Evolutionary conservation across 176 grass and related monocot genomes (phyloP), one percentile per base, ranked within the genome.

Genomic region (Cenchrus fungigraminus): DNA sequence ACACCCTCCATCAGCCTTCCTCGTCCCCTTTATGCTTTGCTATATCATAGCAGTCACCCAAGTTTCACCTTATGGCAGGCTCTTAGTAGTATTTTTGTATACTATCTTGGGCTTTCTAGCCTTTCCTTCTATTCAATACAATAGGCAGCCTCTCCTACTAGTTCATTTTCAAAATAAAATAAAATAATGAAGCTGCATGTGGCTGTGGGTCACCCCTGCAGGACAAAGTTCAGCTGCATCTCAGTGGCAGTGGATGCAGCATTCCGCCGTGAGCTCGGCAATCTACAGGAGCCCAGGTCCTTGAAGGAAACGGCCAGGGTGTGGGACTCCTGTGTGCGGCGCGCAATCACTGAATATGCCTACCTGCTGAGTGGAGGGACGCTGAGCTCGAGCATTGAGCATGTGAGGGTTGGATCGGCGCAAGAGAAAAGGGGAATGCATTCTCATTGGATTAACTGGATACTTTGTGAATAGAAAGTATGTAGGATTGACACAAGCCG

Each of bases 291-390:
- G 45, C 70, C 58, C 1, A 37, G 54, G 9, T 75, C 82, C 6
- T 58, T 84, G n/a, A 9, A 59, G 59, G 71, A 63, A 32, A 65
- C 12, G 4, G 71, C 47, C 15, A 66, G 17, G 31, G 29, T 15
- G 2, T 84, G 82, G 71, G 71, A 76, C 12, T 73, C 82, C 4
- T 84, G 58, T 11, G 82, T 74, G 16, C 82, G 70, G 6, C 6
- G 7, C 8, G 71, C 17, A 7, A 10, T 84, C 45, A 53, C 1
- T 0, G 45, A 75, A 22, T 84, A 51, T 42, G 57, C 29, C 12
- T 0, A 3, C 44, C 71, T 6, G 43, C 43, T 75, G 3, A 45
- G 11, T 0, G 82, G 57, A 29, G 46, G 28, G 19, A 15, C 49
- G 6, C 5, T 60, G 29, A 64, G 28, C 57, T 65, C 43, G 47